Evolutionary conservation across 1,284 basidiomycete species (phyloP).

Genomic region (Boletellus sp.): DNA sequence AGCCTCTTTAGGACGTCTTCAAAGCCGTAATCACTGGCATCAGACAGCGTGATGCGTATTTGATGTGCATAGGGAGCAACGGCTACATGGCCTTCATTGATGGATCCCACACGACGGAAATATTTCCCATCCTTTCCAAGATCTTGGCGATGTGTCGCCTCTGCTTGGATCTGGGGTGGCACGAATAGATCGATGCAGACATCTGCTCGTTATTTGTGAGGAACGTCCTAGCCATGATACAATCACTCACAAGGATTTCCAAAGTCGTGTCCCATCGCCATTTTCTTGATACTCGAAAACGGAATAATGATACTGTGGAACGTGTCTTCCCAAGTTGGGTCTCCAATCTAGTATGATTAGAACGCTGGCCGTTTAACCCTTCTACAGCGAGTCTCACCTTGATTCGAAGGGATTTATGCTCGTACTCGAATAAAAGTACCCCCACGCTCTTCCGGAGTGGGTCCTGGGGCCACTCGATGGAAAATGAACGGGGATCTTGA

Average conservation of each 20-base stretch:
- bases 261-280: conserved; percentile 55
- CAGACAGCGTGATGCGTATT: conserved; percentile 53
- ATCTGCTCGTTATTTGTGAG: conserved; percentile 35
- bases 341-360: conserved; percentile 46
- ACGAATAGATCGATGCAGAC: conserved; percentile 63
- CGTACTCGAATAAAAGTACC: conserved; percentile 59
- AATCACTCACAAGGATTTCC: conserved; percentile 38
- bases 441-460: conserved; percentile 44
- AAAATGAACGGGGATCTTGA: conserved; percentile 45
- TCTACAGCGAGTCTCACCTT: conserved; percentile 37
- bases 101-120: conserved; percentile 50
- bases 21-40: conserved; percentile 34
- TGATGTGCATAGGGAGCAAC: conserved; percentile 66
- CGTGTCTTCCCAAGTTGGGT: conserved; percentile 47
- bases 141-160: conserved; percentile 42
- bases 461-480: conserved; percentile 57
- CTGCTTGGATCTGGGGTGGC: conserved; percentile 58
- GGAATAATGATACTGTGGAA: conserved; percentile 51
- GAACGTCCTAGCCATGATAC: conserved; percentile 4
- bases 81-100: conserved; percentile 50
- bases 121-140: conserved; percentile 38
- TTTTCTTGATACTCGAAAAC: conserved; percentile 56
- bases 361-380: neutral
- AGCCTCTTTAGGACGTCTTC: conserved; percentile 46
- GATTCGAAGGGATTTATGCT: conserved; percentile 48